These are phyloP conservation scores for Microglena sp. DNA, from an alignment of 139 green algal species.

Conservation along the genomic window DNA sequence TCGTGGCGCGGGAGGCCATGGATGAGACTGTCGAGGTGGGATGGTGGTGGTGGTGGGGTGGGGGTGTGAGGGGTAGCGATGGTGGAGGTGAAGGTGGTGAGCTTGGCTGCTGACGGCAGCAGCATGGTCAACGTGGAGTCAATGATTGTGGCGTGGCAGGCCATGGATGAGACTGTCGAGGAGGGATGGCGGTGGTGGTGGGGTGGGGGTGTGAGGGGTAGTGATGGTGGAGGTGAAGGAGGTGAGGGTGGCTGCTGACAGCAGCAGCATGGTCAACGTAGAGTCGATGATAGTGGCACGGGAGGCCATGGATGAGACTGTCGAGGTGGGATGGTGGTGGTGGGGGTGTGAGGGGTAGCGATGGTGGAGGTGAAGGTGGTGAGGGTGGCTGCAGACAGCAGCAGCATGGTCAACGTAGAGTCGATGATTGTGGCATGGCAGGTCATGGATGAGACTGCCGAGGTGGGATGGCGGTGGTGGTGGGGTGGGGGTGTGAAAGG, in stretches of 20 bases:
- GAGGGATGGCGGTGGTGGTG: no score
- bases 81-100: conserved; percentile 23
- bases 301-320: conserved; percentile 20
- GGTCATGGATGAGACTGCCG: conserved; percentile 17
- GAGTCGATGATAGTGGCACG: conserved; percentile 29
- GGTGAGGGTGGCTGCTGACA: conserved; percentile 1
- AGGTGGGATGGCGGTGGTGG: no score
- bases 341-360: no score
- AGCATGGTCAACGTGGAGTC: background rate
- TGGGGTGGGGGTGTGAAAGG: no score
- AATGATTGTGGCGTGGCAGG: conserved; percentile 28
- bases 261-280: background rate
- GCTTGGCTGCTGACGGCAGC: background rate
- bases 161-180: conserved; percentile 18
- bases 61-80: no score
- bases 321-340: no score
- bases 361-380: conserved; percentile 21
- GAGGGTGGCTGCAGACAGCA: background rate
- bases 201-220: no score
- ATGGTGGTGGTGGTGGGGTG: no score
- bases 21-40: conserved; percentile 14
- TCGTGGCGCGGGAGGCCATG: conserved; percentile 28
- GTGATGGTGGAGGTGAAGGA: conserved; percentile 31
- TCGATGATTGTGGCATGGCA: conserved; percentile 26
- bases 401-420: background rate